Base-by-base conservation (phyloP, 805 yeast species). In the Yarrowia osloensis region DNA sequence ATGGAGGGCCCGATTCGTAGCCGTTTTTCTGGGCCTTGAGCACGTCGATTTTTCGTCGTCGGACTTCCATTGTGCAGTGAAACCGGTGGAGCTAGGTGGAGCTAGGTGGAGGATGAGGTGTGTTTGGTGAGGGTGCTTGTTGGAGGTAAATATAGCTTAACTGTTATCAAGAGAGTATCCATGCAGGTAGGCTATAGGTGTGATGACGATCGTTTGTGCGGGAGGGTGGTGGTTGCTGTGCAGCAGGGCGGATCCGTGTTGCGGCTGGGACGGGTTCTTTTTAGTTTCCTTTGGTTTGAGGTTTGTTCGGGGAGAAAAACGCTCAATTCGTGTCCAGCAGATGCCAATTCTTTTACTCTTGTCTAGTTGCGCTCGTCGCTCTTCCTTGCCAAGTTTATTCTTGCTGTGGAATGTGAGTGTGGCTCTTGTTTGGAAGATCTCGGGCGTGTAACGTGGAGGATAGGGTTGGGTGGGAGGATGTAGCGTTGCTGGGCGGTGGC, bases 1-100 rank as follows among this genome's bases (percentile, higher is more conserved):
- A 61, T 4, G 66, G 66, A 2, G 66, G 66, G 22, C 42, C 54
- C 11, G 54, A 44, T n/a, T 61, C 66, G 54, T 61, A 61, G 66
- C 66, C 66, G 42, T 46, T 33, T 46, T 61, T 61, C 22, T 42
- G 52, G 17, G 29, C 17, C 52, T 61, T 61, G 31, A 46, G 66
- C 54, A 39, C 37, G 63, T 57, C 63, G 21, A 57, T n/a, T 57
- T 57, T 57, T 39, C 63, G 40, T 21, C 63, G 28, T 57, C 63
- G 47, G n/a, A 40, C 49, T 35, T 35, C 44, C 63, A 57, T 57
- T n/a, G 22, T 26, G 44, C 3, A 12, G 40, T 24, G 9, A 11
- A 13, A 24, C 11, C 4, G 21, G 19, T 29, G 11, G 40, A 31
- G 52, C 35, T 11, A 28, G 24, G 7, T 21, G 26, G 26, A 7